Evolutionary conservation across 768 basidiomycete genomes (phyloP).

Genomic region (Tricholoma bakamatsutake): DNA sequence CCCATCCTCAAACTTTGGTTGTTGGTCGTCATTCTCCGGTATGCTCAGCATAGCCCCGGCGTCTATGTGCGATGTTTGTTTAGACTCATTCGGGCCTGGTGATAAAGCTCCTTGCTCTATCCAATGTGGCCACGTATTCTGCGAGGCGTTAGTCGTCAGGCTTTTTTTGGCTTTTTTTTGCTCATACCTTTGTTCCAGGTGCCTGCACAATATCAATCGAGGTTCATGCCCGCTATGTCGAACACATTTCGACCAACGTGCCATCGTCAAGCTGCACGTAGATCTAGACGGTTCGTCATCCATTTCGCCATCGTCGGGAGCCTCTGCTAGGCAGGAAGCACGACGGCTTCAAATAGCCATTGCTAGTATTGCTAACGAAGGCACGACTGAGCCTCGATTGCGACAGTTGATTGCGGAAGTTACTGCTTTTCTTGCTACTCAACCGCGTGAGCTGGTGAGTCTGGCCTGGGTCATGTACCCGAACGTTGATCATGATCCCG

Average conservation of each 20-base stretch:
- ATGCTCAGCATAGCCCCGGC: slow-evolving; percentile 65
- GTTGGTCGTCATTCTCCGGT: slow-evolving; percentile 19
- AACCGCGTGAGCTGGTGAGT: slow-evolving; percentile 42
- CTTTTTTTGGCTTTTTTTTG: not conserved
- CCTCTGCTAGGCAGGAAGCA: slow-evolving; percentile 37
- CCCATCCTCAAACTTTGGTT: slow-evolving; percentile 3
- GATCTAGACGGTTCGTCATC: slow-evolving; percentile 37
- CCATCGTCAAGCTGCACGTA: slow-evolving; percentile 53
- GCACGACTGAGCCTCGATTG: slow-evolving; percentile 45
- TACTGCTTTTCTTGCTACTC: slow-evolving; percentile 38
- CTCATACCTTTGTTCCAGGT: slow-evolving; percentile 6
- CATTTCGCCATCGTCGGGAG: slow-evolving; percentile 7
- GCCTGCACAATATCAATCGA: slow-evolving; percentile 2
- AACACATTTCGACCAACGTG: slow-evolving; percentile 37
- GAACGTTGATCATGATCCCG: not conserved
- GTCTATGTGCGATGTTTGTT: slow-evolving; percentile 74
- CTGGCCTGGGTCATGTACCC: slow-evolving; percentile 1
- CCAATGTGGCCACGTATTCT: slow-evolving; percentile 70
- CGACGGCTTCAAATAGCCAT: slow-evolving; percentile 51
- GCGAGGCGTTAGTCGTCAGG: slow-evolving; percentile 32
- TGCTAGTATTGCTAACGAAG: slow-evolving; percentile 46
- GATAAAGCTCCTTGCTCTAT: slow-evolving; percentile 58
- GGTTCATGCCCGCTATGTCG: slow-evolving; percentile 60
- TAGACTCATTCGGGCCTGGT: slow-evolving; percentile 53
- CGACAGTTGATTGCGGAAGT: slow-evolving; percentile 48